These are phyloP conservation scores for Septoria linicola DNA, from an alignment of 2,329 filamentous ascomycete genomes.

Conservation along the genomic window DNA sequence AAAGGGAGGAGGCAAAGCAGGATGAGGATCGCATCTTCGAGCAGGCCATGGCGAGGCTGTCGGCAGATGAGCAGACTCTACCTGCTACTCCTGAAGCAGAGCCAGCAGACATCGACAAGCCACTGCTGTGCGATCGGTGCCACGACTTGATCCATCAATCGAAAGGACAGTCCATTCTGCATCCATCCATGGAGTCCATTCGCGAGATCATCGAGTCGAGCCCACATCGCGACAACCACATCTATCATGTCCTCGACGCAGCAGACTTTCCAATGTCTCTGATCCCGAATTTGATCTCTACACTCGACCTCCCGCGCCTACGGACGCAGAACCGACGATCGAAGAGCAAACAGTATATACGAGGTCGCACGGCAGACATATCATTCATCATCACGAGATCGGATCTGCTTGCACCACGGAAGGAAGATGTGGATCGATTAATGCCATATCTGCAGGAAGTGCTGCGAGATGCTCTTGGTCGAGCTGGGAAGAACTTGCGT, in stretches of 20 bases:
- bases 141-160: constrained; percentile 78
- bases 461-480: constrained; percentile 72
- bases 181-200: constrained; percentile 78
- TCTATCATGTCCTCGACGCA: constrained; percentile 93
- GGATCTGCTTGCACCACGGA: constrained; percentile 79
- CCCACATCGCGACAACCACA: constrained; percentile 84
- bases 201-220: constrained; percentile 83
- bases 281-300: constrained; percentile 69
- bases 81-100: constrained; percentile 1
- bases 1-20: constrained; percentile 22
- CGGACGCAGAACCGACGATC: constrained; percentile 80
- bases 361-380: constrained; percentile 70
- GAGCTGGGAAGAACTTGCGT: constrained; percentile 66
- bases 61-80: neutral
- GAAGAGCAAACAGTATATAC: constrained; percentile 62
- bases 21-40: constrained; percentile 42
- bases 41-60: constrained; percentile 30
- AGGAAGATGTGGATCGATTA: constrained; percentile 77
- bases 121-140: constrained; percentile 74
- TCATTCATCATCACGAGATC: constrained; percentile 89
- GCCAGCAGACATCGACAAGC: constrained; percentile 3
- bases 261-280: constrained; percentile 96
- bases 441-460: constrained; percentile 82
- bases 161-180: constrained; percentile 67
- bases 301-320: constrained; percentile 69